Evolutionary conservation across 148 eudicot species (phyloP).

Genomic region (Heliosperma pusillum): DNA sequence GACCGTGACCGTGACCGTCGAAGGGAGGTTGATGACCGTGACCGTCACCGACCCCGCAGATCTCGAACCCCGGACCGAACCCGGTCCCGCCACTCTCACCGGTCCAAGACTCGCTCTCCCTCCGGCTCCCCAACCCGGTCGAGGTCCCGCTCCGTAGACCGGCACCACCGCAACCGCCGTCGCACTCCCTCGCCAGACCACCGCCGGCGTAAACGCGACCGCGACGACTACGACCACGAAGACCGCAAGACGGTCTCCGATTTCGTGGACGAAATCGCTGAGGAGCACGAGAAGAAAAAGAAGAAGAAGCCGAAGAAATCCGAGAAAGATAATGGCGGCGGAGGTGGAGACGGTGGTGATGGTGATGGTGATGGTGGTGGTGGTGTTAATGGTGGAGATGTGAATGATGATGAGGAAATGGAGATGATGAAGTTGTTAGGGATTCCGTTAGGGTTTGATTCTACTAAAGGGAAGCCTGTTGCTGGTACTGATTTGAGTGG

Average conservation of each 20-base stretch:
- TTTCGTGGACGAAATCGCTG: slow-evolving; percentile 51
- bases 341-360: slow-evolving; percentile 10
- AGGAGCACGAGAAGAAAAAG: slow-evolving; percentile 44
- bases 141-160: slow-evolving; percentile 55
- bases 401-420: slow-evolving; percentile 53
- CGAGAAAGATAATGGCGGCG: slow-evolving; percentile 21
- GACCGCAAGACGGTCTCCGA: slow-evolving; percentile 42
- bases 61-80: slow-evolving; percentile 39
- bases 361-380: slow-evolving; percentile 24
- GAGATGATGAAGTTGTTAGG: slow-evolving; percentile 98
- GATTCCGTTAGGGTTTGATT: slow-evolving; percentile 84
- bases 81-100: slow-evolving; percentile 37
- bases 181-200: slow-evolving; percentile 50
- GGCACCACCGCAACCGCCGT: slow-evolving; percentile 37
- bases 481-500: slow-evolving; percentile 81
- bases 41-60: slow-evolving; percentile 33
- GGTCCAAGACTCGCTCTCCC: slow-evolving; percentile 31
- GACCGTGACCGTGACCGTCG: slow-evolving; percentile 46
- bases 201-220: slow-evolving; percentile 42
- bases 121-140: slow-evolving; percentile 35
- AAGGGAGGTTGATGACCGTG: slow-evolving; percentile 34
- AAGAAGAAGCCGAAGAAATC: slow-evolving; percentile 29
- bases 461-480: slow-evolving; percentile 90
- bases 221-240: slow-evolving; percentile 37
- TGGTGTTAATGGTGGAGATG: slow-evolving; percentile 21